Evolutionary conservation across 345 rosid species (phyloP), one percentile per base, ranked within the genome.

Genomic region (Citropsis articulata): DNA sequence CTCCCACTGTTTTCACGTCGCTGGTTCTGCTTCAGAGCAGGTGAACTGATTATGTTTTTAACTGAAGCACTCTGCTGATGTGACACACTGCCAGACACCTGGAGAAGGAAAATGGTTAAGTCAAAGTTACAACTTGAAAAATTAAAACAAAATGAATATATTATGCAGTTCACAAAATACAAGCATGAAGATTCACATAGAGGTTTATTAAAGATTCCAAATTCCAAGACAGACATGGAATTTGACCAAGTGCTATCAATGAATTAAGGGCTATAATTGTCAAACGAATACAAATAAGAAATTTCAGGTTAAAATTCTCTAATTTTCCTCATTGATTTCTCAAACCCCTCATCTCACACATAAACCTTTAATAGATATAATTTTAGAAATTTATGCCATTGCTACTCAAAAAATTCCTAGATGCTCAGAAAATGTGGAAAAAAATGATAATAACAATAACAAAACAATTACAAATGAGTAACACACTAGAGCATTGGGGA

Each of bases 11-110:
- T 60, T 71, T 89, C 89, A 76, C 74, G 86, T 1, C 81, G 88
- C 75, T 87, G 87, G 80, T 81, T 88, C 74, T 82, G 88, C 83
- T 84, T 88, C 64, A 61, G 33, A 73, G 85, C 70, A 72, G 84
- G 70, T 66, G 83, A 77, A 80, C 86, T 76, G 64, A 22, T 62
- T 67, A 81, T 62, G 67, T 66, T 82, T 81, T 78, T 87, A 75
- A 79, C 87, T 31, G 82, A 68, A 80, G 57, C 53, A 80, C 30
- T 81, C 77, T 83, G 88, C 50, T 79, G 87, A 80, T 55, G 73
- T 4, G 22, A 77, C 72, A 83, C n/a, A 56, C 61, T 53, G 35
- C 73, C 81, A 71, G 85, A 68, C 53, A 88, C 75, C 84, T 83
- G 80, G 24, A 30, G 38, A 48, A 72, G 65, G 75, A 63, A 72